Base-by-base conservation (phyloP, 352 stramenopile genomes). In the Globisporangium paroecandrum region DNA sequence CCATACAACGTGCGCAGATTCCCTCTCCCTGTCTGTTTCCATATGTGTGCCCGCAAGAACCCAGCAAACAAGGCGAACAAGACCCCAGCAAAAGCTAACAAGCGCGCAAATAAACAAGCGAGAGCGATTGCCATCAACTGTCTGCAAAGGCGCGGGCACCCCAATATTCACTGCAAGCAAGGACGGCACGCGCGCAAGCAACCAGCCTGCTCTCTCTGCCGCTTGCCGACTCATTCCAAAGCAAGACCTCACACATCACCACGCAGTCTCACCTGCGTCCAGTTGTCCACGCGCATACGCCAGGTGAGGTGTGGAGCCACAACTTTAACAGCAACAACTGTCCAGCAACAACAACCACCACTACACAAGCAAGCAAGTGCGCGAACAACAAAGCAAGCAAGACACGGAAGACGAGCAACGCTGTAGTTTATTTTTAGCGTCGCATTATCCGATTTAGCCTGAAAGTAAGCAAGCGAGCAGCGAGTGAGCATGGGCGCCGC, bases 401-500 rank as follows among this genome's bases (percentile, higher is more conserved):
- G 25, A 13, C 10, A 46, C 43, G 5, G 5, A n/a, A 20, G 43
- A 32, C 29, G 29, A 32, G 38, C 54, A 36, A 41, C 54, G 1
- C 54, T 25, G 15, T 59, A 24, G 38, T 43, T 25, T 51, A 51
- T 51, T 51, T 51, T 51, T 51, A 51, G 43, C 43, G 3, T 24
- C 43, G n/a, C 43, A 51, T 20, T 20, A 46, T 13, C 55, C 20
- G 9, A 36, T 41, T 34, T 22, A 22, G 6, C 5, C 3, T 7
- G 7, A 36, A 32, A 15, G 27, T 2, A 29, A 29, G 29, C 29
- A 32, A 32, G 29, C 29, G 29, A 32, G 29, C 29, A 32, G 38
- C 18, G 38, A 46, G 29, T 27, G 8, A 60, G 22, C 12, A 82
- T 82, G 75, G 75, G 75, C 7, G 75, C 75, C 9, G 72, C 75